Evolutionary conservation across 2,329 filamentous ascomycete species (phyloP), one percentile per base, ranked within the genome.

Genomic region (Arachnomyces sp.): DNA sequence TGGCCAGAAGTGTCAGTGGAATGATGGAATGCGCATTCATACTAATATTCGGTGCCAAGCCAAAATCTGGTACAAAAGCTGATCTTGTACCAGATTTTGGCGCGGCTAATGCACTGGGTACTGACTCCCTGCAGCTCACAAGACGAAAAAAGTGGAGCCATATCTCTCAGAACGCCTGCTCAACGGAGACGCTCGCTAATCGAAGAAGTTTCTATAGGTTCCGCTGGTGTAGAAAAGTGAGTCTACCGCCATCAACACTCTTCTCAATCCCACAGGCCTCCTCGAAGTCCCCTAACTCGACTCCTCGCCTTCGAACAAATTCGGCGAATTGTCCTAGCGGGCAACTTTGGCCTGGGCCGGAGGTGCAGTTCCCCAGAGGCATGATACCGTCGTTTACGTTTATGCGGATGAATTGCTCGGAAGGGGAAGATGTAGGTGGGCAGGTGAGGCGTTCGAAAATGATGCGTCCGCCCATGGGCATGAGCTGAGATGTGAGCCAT

Each of bases 331-430:
- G 48, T 2, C 46, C 50, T 12, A 77, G 50, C 12, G 65, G 58
- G 55, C 73, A 76, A 42, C 66, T 72, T 15, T 49, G 44, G 2
- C 67, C 70, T 2, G 71, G 72, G 0, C 72, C 71, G 25, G 50
- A 57, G 12, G 61, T 48, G 48, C 72, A 75, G 16, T 60, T 64
- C 3, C 68, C 64, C 3, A 77, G 49, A 2, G 66, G 63, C 1
- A 74, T 66, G 18, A 76, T 67, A 7, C 68, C 72, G 48, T 79
- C 75, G 49, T 79, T 79, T 51, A 79, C 66, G 34, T 73, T 74
- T 43, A 78, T 51, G 13, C 74, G 66, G 15, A 79, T 60, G 44
- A 65, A 76, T 3, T 44, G 36, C 4, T 59, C 52, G 2, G 46
- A 38, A 7, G 40, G 45, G 8, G 42, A 37, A 25, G 52, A 38